Evolutionary conservation across 2,329 filamentous ascomycete genomes (phyloP).

Genomic region (Neodidymelliopsis sp.): DNA sequence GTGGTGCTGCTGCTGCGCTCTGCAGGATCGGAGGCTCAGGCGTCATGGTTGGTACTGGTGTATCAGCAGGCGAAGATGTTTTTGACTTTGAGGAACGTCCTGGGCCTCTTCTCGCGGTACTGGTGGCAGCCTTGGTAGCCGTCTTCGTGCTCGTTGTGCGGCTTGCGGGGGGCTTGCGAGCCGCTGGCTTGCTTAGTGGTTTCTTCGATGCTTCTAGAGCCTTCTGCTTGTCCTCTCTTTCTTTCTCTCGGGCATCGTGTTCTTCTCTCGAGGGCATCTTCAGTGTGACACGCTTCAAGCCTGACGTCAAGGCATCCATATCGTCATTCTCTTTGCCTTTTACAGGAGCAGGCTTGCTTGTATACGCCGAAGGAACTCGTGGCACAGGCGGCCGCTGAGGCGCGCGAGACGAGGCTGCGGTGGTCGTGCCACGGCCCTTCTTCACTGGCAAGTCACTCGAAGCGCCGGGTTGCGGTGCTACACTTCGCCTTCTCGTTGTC

Average conservation of each 20-base stretch:
- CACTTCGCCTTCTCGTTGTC: conserved; percentile 49
- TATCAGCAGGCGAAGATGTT: conserved; percentile 45
- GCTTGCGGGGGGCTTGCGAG: conserved; percentile 29
- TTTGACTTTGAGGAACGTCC: conserved; percentile 38
- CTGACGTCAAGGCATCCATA: conserved; percentile 60
- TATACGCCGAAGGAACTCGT: conserved; percentile 50
- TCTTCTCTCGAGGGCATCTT: conserved; percentile 66
- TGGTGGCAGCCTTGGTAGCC: conserved; percentile 23
- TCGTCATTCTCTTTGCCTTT: conserved; percentile 43
- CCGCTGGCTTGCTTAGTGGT: conserved; percentile 31
- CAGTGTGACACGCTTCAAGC: conserved; percentile 65
- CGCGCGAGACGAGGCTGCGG: conserved; percentile 43
- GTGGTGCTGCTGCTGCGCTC: conserved; percentile 27
- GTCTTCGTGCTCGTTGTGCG: conserved; percentile 27
- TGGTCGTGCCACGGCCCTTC: conserved; percentile 64
- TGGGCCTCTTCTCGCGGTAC: conserved; percentile 32
- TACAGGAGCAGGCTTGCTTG: conserved; percentile 27
- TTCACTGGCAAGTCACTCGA: conserved; percentile 60
- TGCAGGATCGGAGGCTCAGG: conserved; percentile 37
- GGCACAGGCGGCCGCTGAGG: conserved; percentile 51
- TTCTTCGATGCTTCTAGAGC: conserved; percentile 46
- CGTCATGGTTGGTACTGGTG: conserved; percentile 47
- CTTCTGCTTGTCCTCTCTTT: conserved; percentile 53
- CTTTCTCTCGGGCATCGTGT: conserved; percentile 60
- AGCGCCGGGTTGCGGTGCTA: conserved; percentile 28